Base-by-base conservation (phyloP, 176 grass and related monocot species). In the Lolium rigidum region DNA sequence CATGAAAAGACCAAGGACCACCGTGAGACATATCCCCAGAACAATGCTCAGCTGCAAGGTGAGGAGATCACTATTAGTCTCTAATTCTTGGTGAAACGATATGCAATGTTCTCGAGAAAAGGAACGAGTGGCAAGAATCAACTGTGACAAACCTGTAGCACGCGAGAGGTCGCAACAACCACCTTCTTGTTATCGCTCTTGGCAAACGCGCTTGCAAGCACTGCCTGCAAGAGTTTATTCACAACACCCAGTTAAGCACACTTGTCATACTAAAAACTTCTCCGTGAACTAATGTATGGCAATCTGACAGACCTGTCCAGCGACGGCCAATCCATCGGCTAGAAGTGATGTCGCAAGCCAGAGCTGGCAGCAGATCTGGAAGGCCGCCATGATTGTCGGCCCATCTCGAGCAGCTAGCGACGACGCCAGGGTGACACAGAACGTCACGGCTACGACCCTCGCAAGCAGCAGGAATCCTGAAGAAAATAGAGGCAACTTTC, bases 331-430 rank as follows among this genome's bases (percentile, higher is more conserved):
- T 61, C 97, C 97, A 22, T 99, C 97, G 5, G 97, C 94, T 18
- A 99, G 97, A 80, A 99, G 97, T 26, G 97, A 99, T 4, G 94
- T 94, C 6, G 97, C 88, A 1, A 99, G 85, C 97, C 97, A 99
- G 87, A 99, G 88, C 60, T 99, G 97, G 48, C 93, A 91, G 82
- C 94, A 97, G 39, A 99, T 93, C 74, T 99, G 97, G 84, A 99
- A 99, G 47, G 88, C 97, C 28, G 94, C 97, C 97, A 99, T 99
- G 65, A 80, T 70, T 18, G 84, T 92, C 5, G 97, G 54, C 16
- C 97, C 97, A 52, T 91, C 74, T 31, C 86, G 94, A 70, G 97
- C 97, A 26, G 97, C 97, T 85, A 99, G 83, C 0, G 97, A 99
- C 54, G 97, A 89, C 5, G 94, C 92, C 10, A 99, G 86, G 4